Percentiles rank a stretch among this genome's conserved stretches.
These are phyloP conservation scores for Arachis stenosperma DNA, from an alignment of 306 rosid species.

Conservation along the genomic window DNA sequence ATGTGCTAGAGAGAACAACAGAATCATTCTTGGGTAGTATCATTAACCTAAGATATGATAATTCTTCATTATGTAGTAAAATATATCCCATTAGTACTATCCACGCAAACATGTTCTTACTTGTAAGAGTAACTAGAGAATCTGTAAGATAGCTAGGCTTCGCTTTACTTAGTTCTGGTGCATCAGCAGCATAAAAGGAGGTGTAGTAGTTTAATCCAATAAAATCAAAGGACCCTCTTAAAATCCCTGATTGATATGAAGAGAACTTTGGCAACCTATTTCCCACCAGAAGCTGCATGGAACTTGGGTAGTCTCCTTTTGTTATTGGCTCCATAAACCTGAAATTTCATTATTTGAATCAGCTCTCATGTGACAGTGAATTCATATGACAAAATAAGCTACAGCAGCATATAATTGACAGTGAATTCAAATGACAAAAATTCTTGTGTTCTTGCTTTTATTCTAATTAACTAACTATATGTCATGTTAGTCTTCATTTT, in stretches of 20 bases:
- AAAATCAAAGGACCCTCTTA: slow-evolving; percentile 41
- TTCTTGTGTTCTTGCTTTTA: no score
- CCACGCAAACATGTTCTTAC: slow-evolving; percentile 11
- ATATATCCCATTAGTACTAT: no score
- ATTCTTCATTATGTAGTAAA: not conserved
- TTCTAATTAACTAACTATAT: no score
- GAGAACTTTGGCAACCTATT: slow-evolving; percentile 40
- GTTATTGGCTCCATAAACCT: slow-evolving; percentile 44
- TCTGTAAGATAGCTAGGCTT: slow-evolving; percentile 39
- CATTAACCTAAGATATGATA: no score
- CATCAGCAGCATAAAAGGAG: slow-evolving; percentile 26
- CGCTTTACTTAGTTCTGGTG: slow-evolving; percentile 26
- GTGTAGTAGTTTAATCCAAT: slow-evolving; percentile 44
- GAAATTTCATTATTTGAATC: not conserved
- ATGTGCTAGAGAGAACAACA: no score
- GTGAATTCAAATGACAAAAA: not conserved
- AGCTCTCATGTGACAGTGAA: not conserved
- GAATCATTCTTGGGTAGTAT: not conserved
- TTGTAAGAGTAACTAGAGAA: slow-evolving; percentile 29
- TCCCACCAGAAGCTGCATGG: slow-evolving; percentile 34
- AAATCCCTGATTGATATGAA: not conserved
- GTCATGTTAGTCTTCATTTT: no score
- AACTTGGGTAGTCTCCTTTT: slow-evolving; percentile 32
- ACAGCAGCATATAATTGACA: not conserved
- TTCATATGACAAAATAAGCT: not conserved